Evolutionary conservation across 2,329 filamentous ascomycete species (phyloP), one percentile per base, ranked within the genome.

Genomic region (Alternaria alternata): DNA sequence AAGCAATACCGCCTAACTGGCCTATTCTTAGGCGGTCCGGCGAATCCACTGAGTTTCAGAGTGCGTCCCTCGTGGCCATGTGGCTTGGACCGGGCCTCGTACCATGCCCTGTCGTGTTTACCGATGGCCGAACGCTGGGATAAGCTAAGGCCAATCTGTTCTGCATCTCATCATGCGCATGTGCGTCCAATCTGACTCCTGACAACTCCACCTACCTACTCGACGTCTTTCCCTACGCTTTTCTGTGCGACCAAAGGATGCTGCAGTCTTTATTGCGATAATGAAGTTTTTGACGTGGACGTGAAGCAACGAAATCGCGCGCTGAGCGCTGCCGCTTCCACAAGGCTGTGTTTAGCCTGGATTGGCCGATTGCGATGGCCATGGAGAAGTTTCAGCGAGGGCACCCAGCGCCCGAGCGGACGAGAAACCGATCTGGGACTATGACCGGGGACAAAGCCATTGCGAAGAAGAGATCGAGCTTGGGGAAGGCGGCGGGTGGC

Each of bases 401-500:
- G 57, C 67, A 59, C 48, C 54, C 63, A 36, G 47, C 61, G 53
- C 57, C 63, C 54, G 70, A 70, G 46, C 64, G 63, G 44, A 57
- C 60, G 34, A 66, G 65, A 48, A 62, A 49, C 47, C 61, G 65
- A 43, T 61, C 57, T 54, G 56, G 57, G 47, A 53, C 52, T 57
- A 66, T 65, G 39, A 36, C 62, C 54, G 59, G 44, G n/a, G 56
- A 59, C 54, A 65, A 62, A 57, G 62, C 51, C 3, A 65, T 69
- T 48, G 62, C 63, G 52, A 73, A 65, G 60, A 76, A 76, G 62
- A 68, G 68, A 58, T 67, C 69, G 53, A 75, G 73, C 49, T 65
- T 76, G 53, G 70, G 74, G 14, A 66, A 69, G 48, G 73, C 74
- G 52, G 75, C 75, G 12, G 74, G 72, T 54, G 72, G 66, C 48